These are phyloP conservation scores for Boletus edulis DNA, from an alignment of 768 basidiomycete genomes.

Conservation along the genomic window DNA sequence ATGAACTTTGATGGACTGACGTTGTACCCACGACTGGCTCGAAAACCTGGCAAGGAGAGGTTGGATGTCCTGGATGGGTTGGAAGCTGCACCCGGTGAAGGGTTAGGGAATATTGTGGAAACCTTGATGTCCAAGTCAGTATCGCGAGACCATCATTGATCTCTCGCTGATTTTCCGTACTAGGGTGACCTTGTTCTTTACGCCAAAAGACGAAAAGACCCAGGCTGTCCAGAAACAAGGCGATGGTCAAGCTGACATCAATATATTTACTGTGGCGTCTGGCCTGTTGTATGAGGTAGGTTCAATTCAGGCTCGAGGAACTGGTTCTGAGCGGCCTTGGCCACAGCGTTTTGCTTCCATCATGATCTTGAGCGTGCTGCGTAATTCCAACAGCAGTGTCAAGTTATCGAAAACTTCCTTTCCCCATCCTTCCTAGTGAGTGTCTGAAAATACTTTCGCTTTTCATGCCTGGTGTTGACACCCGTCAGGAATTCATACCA, in stretches of 20 bases:
- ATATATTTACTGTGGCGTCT: constrained; percentile 98
- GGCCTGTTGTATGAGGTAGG: constrained; percentile 92
- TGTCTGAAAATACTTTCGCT: constrained; percentile 2
- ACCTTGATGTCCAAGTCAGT: constrained; percentile 52
- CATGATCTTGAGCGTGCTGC: constrained; percentile 95
- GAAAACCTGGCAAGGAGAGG: constrained; percentile 73
- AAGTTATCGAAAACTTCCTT: constrained; percentile 99
- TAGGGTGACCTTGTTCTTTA: constrained; percentile 49
- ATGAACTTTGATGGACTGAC: constrained; percentile 91
- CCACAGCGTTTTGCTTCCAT: constrained; percentile 91
- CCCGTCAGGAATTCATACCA: constrained; percentile 83
- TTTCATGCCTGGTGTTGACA: neutral
- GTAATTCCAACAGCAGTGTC: constrained; percentile 90
- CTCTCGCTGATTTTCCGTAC: neutral
- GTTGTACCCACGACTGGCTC: constrained; percentile 74
- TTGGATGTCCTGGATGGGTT: constrained; percentile 72
- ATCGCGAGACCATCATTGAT: neutral
- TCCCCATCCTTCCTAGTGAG: constrained; percentile 93
- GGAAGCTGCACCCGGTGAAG: constrained; percentile 29
- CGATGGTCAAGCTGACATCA: constrained; percentile 80
- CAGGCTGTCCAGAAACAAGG: constrained; percentile 25
- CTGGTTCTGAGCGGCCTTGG: neutral
- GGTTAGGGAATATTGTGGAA: constrained; percentile 42
- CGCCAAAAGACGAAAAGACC: constrained; percentile 18
- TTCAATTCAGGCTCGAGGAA: neutral